Evolutionary conservation across 306 rosid species (phyloP).

Genomic region (Hylodesmum podocarpum): DNA sequence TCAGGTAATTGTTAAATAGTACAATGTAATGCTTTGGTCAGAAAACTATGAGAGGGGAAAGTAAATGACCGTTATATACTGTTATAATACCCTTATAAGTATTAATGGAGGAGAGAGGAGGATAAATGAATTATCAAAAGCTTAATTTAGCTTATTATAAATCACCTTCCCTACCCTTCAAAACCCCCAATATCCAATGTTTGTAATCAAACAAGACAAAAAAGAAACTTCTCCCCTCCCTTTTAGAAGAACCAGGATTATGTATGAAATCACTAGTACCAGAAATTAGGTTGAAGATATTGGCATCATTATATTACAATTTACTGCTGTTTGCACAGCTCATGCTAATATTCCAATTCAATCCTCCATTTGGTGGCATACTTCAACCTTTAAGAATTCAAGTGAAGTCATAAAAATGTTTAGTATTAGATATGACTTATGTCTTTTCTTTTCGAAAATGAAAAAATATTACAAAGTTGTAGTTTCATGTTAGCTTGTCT

Average conservation of each 20-base stretch:
- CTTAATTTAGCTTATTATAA: neutral
- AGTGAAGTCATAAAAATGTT: neutral
- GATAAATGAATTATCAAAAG: neutral
- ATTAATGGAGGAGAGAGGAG: neutral
- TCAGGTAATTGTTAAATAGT: neutral
- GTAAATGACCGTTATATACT: neutral
- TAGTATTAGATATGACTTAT: neutral
- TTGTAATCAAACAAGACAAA: no score
- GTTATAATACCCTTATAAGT: neutral
- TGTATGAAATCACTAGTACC: neutral
- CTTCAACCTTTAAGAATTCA: neutral
- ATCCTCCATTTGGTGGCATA: neutral
- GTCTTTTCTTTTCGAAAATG: neutral
- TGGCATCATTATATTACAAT: neutral
- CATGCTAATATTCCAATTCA: neutral
- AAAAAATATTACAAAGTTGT: neutral
- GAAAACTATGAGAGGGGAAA: neutral
- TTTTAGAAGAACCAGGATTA: neutral
- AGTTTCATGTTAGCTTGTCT: conserved; percentile 11
- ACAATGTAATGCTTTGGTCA: neutral
- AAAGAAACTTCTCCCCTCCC: no score
- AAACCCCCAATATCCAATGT: neutral
- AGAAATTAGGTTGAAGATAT: neutral
- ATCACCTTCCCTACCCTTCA: neutral
- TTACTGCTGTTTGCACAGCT: neutral